These are phyloP conservation scores for Phytophthora citrophthora DNA, from an alignment of 352 stramenopile genomes.

Conservation along the genomic window DNA sequence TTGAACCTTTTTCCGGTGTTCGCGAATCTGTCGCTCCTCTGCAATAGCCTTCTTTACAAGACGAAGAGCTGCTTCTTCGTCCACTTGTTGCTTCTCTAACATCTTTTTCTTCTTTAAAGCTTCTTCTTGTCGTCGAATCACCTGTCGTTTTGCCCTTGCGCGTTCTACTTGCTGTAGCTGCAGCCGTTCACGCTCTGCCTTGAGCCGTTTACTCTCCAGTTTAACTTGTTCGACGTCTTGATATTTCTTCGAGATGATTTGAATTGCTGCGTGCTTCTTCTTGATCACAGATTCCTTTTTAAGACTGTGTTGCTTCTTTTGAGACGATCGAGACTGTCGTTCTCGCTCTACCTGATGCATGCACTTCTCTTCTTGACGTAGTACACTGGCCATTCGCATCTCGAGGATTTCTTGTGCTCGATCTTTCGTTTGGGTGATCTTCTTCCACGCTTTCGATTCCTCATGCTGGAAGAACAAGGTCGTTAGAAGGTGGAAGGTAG, in stretches of 20 bases:
- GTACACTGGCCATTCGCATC: conserved; percentile 57
- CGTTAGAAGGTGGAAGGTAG: not conserved
- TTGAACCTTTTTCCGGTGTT: conserved; percentile 59
- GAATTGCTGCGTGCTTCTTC: conserved; percentile 77
- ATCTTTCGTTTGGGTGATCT: conserved; percentile 81
- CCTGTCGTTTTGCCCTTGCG: conserved; percentile 61
- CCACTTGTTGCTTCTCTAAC: conserved; percentile 48
- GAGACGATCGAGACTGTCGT: conserved; percentile 48
- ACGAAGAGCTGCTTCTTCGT: conserved; percentile 52
- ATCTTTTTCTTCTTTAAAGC: conserved; percentile 60
- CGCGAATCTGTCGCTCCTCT: conserved; percentile 64
- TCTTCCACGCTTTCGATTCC: conserved; percentile 80
- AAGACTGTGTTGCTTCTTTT: conserved; percentile 63
- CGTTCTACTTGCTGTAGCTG: conserved; percentile 59
- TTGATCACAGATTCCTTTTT: conserved; percentile 81
- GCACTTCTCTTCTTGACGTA: conserved; percentile 55
- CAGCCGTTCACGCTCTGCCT: conserved; percentile 63
- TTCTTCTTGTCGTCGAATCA: conserved; percentile 63
- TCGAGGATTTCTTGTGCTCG: conserved; percentile 74
- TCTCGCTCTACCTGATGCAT: conserved; percentile 48
- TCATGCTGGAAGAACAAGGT: conserved; percentile 47
- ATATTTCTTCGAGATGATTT: conserved; percentile 78
- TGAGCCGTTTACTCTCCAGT: conserved; percentile 64
- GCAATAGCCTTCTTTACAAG: conserved; percentile 72
- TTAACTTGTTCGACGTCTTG: conserved; percentile 84